phyloP scores from a whole-genome alignment of 2,329 filamentous ascomycete genomes.

The Parafenestella ontariensis region DNA sequence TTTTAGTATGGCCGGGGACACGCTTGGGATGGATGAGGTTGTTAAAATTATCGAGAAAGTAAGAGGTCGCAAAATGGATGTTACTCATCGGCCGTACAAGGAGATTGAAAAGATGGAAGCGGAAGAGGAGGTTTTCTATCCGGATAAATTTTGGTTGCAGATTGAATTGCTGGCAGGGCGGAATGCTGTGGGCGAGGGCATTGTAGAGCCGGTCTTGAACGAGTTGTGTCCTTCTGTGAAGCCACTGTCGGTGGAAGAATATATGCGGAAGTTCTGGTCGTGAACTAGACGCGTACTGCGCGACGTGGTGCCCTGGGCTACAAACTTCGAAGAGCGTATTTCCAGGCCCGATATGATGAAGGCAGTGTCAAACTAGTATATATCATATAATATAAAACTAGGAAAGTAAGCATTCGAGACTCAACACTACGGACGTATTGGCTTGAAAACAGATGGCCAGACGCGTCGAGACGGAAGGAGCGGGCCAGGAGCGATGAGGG shows the following conservation, averaged over 20 bases:
- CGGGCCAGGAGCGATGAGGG: no score
- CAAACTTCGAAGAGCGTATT: no score
- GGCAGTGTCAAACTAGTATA: no score
- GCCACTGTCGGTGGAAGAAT: slow-evolving; percentile 15
- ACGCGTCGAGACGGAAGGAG: no score
- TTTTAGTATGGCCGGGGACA: slow-evolving; percentile 44
- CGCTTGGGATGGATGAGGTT: slow-evolving; percentile 32
- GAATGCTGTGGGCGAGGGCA: slow-evolving; percentile 12
- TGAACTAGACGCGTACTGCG: background rate
- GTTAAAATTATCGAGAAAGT: slow-evolving; percentile 29
- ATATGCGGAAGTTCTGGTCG: slow-evolving; percentile 19
- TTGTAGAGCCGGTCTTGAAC: slow-evolving; percentile 17
- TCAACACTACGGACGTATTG: no score
- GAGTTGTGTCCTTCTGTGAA: slow-evolving; percentile 11
- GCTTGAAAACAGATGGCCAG: no score
- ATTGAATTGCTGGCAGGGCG: slow-evolving; percentile 13
- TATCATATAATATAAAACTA: no score
- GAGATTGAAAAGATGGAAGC: slow-evolving; percentile 15
- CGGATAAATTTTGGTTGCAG: slow-evolving; percentile 19
- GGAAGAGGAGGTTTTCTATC: slow-evolving; percentile 9
- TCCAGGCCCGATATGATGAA: no score
- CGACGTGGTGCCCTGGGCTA: no score
- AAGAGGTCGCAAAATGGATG: slow-evolving; percentile 26
- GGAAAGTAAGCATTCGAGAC: no score
- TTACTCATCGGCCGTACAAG: slow-evolving; percentile 18